Conservation (phyloP, 2,329 filamentous ascomycete species). For the Talaromyces sp. region DNA sequence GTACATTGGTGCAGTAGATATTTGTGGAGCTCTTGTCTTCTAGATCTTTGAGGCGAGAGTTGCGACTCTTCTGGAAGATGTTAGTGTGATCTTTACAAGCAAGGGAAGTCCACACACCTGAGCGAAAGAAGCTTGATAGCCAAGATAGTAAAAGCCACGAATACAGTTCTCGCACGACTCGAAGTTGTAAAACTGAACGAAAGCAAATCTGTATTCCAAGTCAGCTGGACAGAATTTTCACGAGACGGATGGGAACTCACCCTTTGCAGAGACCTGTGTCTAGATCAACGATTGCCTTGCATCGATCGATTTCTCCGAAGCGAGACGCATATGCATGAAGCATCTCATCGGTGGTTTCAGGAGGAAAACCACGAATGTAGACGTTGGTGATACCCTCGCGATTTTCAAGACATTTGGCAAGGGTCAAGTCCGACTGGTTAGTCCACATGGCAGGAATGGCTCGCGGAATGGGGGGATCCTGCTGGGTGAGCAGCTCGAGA, state of each 20-base stretch:
- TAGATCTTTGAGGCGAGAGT: conserved; percentile 94
- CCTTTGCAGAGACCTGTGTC: conserved; percentile 93
- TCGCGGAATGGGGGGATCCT: conserved; percentile 77
- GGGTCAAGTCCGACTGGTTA: conserved; percentile 79
- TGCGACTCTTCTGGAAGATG: conserved; percentile 77
- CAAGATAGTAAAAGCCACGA: conserved; percentile 86
- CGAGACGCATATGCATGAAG: conserved; percentile 76
- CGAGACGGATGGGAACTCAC: conserved; percentile 49
- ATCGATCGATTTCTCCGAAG: conserved; percentile 92
- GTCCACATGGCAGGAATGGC: conserved; percentile 84
- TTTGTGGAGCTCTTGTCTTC: conserved; percentile 88
- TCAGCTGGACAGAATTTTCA: conserved; percentile 12
- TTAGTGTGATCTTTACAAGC: not conserved
- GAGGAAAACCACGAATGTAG: conserved; percentile 93
- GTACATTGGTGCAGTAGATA: conserved; percentile 95
- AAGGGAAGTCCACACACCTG: conserved; percentile 54
- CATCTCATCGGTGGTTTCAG: conserved; percentile 90
- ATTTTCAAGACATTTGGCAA: conserved; percentile 93
- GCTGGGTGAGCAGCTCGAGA: conserved; percentile 63
- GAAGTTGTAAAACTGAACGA: conserved; percentile 88
- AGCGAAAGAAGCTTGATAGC: conserved; percentile 97
- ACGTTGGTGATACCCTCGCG: conserved; percentile 95
- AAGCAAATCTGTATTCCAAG: conserved; percentile 70
- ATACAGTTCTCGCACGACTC: conserved; percentile 93
- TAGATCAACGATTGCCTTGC: conserved; percentile 97